Percentiles rank a stretch among this genome's conserved stretches.
phyloP scores from a whole-genome alignment of 2,329 filamentous ascomycete genomes.

The Metarhizium anisopliae region DNA sequence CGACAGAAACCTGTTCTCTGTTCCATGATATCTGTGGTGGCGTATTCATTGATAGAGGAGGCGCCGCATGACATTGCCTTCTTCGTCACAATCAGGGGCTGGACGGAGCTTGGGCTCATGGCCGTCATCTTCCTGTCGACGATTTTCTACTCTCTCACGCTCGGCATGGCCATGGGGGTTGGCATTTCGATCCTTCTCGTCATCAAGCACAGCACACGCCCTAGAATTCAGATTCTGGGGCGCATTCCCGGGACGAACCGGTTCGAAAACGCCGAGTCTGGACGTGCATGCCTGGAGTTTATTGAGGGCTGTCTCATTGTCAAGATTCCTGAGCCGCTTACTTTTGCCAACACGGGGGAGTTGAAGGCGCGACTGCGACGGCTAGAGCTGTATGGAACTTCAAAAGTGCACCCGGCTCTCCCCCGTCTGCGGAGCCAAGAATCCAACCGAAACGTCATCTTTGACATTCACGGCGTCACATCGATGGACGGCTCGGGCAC shows the following conservation, averaged over 20 bases:
- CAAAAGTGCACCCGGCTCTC: conserved; percentile 73
- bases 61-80: conserved; percentile 86
- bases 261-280: conserved; percentile 77
- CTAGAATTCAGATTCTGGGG: conserved; percentile 91
- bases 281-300: conserved; percentile 70
- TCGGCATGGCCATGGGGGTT: conserved; percentile 90
- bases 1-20: conserved; percentile 81
- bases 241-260: conserved; percentile 74
- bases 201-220: conserved; percentile 81
- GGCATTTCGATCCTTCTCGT: conserved; percentile 84
- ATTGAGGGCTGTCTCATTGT: conserved; percentile 90
- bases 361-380: conserved; percentile 75
- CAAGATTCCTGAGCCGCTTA: conserved; percentile 94
- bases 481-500: conserved; percentile 87
- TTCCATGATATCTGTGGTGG: conserved; percentile 90
- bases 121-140: conserved; percentile 81
- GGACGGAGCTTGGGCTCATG: conserved; percentile 82
- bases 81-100: conserved; percentile 78
- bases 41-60: conserved; percentile 90
- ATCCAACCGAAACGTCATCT: conserved; percentile 85
- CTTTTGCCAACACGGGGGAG: conserved; percentile 93
- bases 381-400: conserved; percentile 86
- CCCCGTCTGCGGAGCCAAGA: conserved; percentile 70
- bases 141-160: conserved; percentile 87
- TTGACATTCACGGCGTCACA: conserved; percentile 96